phyloP scores from a whole-genome alignment of 352 stramenopile species.

The Pythium biforme region DNA sequence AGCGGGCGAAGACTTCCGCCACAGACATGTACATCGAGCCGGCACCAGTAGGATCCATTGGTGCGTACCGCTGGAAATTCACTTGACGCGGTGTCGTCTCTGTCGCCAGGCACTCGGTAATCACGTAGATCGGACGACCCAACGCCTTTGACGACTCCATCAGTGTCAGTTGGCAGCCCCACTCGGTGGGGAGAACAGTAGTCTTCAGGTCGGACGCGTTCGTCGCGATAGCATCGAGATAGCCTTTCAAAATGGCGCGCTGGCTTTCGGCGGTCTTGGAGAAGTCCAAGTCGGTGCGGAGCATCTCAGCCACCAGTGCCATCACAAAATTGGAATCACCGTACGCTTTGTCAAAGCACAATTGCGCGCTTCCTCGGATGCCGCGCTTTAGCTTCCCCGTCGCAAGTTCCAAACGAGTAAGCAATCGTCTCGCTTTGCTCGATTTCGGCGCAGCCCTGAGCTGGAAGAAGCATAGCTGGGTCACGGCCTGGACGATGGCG shows the following conservation, averaged over 20 bases:
- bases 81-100: not conserved
- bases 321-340: not conserved
- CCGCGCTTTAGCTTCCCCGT: not conserved
- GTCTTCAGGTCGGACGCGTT: not conserved
- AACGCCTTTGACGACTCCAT: not conserved
- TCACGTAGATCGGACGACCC: not conserved
- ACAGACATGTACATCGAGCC: slow-evolving; percentile 1
- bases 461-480: not conserved
- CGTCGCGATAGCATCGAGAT: not conserved
- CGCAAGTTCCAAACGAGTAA: not conserved
- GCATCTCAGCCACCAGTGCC: not conserved
- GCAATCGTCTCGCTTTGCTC: not conserved
- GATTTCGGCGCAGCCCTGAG: not conserved
- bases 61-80: slow-evolving; percentile 3
- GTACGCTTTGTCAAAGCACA: not conserved
- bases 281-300: not conserved
- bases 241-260: not conserved
- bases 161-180: not conserved
- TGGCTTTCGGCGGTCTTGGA: not conserved
- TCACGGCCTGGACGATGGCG: not conserved
- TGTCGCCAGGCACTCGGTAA: not conserved
- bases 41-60: not conserved
- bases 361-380: not conserved
- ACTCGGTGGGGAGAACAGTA: not conserved
- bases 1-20: not conserved